Base-by-base conservation (phyloP, 768 basidiomycete species). In the Tulasnella sp. region DNA sequence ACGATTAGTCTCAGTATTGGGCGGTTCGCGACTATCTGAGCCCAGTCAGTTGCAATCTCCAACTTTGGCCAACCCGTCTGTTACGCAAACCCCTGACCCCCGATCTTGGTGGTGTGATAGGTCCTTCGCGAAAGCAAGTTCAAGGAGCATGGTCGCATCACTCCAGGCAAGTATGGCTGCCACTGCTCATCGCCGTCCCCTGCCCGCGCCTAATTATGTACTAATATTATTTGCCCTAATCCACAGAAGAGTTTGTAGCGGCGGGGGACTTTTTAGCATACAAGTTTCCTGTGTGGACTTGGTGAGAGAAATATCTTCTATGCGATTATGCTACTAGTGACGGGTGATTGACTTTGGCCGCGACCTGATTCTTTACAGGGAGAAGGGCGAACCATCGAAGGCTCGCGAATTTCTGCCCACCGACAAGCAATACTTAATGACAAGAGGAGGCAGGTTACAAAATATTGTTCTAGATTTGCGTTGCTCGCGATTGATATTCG, bases 251-350 rank as follows among this genome's bases (percentile, higher is more conserved):
- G 72, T 98, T 96, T 68, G 91, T 97, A 27, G 92, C 90, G 15
- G 96, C 96, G 7, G 96, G 96, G 55, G 96, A 99, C 71, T 98
- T 97, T 73, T 75, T 99, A 60, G 78, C 84, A 5, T 97, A 97
- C 81, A 99, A 99, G 76, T 99, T 99, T 72, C 90, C 91, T 10
- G 92, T 96, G 24, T 99, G 96, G 96, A 77, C 82, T 67, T 99
- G 96, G 96, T 90, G 59, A 65, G 86, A 64, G 17, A 10, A n/a
- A 9, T 29, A 12, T 1, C 11, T 7, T 48, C 4, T 2, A n/a
- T 24, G 15, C 24, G 53, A 3, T 54, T 31, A 29, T 30, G n/a
- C 19, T 12, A 46, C n/a, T 46, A n/a, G 11, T 62, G 27, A 42
- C 12, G 17, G 30, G 19, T n/a, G 46, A 7, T 15, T 46, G 22